phyloP scores from a whole-genome alignment of 495 filamentous ascomycete species.

The Talaromyces wortmannii region DNA sequence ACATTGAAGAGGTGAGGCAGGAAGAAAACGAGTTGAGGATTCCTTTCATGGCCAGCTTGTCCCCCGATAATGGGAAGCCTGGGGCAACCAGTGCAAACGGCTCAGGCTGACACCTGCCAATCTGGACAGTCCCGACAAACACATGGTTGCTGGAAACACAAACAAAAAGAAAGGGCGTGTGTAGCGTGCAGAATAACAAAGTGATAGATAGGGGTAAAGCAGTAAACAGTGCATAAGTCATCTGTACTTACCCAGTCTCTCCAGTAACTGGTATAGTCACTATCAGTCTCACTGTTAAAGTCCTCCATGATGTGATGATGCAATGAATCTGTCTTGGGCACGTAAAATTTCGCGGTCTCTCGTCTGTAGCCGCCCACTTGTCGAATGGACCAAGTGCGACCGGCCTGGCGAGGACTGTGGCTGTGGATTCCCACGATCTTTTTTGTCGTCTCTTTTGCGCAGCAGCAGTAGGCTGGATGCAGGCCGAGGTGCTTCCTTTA shows the following conservation, averaged over 20 bases:
- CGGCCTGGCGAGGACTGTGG: slow-evolving; percentile 4
- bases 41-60: no score
- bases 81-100: no score
- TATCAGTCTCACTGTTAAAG: slow-evolving; percentile 95
- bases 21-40: no score
- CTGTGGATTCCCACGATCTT: neutral
- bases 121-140: no score
- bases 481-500: neutral
- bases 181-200: neutral
- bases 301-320: slow-evolving; percentile 64
- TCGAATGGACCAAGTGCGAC: slow-evolving; percentile 7
- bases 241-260: slow-evolving; percentile 83
- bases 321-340: neutral
- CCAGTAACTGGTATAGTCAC: slow-evolving; percentile 99
- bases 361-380: slow-evolving; percentile 5
- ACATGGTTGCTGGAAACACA: no score
- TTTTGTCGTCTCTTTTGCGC: neutral
- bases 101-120: no score
- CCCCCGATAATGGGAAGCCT: no score
- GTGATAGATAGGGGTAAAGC: neutral
- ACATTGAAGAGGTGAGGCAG: no score
- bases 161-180: neutral
- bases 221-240: slow-evolving; percentile 2
- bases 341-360: neutral
- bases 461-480: neutral